Evolutionary conservation across 1,139 yeast species (phyloP), one percentile per base, ranked within the genome.

Genomic region (Meyerozyma athensensis): DNA sequence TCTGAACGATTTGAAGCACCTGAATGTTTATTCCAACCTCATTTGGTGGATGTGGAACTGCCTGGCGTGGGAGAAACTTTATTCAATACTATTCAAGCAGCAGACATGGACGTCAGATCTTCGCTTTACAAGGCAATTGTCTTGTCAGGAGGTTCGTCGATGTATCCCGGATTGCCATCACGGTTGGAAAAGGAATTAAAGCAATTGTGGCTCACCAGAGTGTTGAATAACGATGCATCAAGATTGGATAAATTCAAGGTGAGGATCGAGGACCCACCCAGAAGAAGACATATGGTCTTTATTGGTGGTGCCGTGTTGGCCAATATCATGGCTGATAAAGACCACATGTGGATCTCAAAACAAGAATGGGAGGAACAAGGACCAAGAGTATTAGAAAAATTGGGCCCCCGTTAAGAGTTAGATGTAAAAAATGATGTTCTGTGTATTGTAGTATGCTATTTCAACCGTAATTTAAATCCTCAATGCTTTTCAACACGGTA

Each of bases 341-440:
- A 90, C 47, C 96, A 89, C 56, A 86, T 92, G 96, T 90, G 99
- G 99, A 79, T 94, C 52, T 73, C 90, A 40, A 89, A 85, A 60
- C 86, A 84, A 58, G 99, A 92, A 66, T 92, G 98, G 98, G 94
- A 87, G 60, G 99, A 92, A 66, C 86, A 85, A 56, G 98, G 97
- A 26, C 77, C 95, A 33, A 75, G 92, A 37, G 79, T 87, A 16
- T 78, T 92, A 60, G 74, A 72, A 47, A 92, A 92, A 64, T 78
- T 92, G 53, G 98, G 98, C n/a, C 96, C 96, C 44, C 81, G 96
- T 66, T 87, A 69, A 62, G 38, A 32, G 14, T 33, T 30, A 37
- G 30, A 26, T 19, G 35, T 36, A 26, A n/a, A 37, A 37, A 18
- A 13, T 24, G 28, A 30, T 33, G 35, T 36, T 30, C 35, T 39